Evolutionary conservation across 805 yeast species (phyloP).

Genomic region (Sungouiozyma ichnusensis): DNA sequence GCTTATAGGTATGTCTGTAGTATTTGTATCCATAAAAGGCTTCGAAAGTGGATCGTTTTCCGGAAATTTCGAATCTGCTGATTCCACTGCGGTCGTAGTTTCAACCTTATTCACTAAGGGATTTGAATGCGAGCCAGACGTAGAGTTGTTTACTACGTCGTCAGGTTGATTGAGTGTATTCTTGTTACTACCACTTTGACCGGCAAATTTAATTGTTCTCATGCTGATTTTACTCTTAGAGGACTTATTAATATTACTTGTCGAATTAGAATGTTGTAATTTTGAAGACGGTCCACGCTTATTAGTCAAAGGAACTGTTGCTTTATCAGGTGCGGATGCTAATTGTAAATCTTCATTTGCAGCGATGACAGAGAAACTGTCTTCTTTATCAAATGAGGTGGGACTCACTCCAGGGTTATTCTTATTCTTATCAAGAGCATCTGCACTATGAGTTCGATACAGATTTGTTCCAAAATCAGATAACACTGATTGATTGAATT

Average conservation of each 20-base stretch:
- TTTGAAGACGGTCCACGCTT: neutral
- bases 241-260: neutral
- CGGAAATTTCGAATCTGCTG: neutral
- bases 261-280: neutral
- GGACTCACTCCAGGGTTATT: neutral
- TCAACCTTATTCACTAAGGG: neutral
- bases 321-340: neutral
- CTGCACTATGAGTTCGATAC: neutral
- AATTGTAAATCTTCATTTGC: neutral
- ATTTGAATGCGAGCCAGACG: neutral
- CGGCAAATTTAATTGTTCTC: neutral
- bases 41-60: neutral
- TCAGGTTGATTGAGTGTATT: neutral
- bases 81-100: neutral
- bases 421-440: neutral
- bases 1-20: slow-evolving; percentile 4
- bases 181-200: neutral
- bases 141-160: neutral
- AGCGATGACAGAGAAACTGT: neutral
- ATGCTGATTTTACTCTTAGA: neutral
- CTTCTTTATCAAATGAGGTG: neutral
- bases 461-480: neutral
- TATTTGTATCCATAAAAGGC: neutral
- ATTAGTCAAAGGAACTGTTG: neutral
- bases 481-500: neutral